Conservation (phyloP, 2,329 filamentous ascomycete genomes). For the Tolypocladium nubicola region DNA sequence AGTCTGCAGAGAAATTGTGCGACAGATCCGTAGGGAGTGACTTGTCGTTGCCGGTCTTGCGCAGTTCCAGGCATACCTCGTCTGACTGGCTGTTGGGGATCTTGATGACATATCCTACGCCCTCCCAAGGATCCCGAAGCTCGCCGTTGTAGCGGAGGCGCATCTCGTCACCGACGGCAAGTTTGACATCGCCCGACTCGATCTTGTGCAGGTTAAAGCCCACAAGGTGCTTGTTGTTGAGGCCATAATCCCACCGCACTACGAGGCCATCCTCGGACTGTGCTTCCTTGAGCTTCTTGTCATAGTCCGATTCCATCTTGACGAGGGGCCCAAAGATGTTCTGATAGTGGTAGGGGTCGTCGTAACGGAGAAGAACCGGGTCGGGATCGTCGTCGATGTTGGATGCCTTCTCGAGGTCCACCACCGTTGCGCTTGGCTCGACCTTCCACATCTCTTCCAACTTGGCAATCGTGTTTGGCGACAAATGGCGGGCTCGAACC, state of each 20-base stretch:
- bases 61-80: conserved; percentile 89
- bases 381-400: conserved; percentile 92
- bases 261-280: conserved; percentile 94
- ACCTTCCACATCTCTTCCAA: conserved; percentile 99
- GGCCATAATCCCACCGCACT: conserved; percentile 86
- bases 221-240: conserved; percentile 95
- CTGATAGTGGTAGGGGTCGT: conserved; percentile 96
- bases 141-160: conserved; percentile 93
- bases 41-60: conserved; percentile 92
- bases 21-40: conserved; percentile 92
- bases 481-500: conserved; percentile 84
- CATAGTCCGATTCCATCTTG: conserved; percentile 98
- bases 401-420: conserved; percentile 82
- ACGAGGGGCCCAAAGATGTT: conserved; percentile 97
- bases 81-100: conserved; percentile 99
- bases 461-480: conserved; percentile 89
- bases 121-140: conserved; percentile 85
- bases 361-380: conserved; percentile 85
- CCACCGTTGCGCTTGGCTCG: conserved; percentile 76
- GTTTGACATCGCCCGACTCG: conserved; percentile 92
- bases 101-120: conserved; percentile 97
- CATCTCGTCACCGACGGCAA: conserved; percentile 98
- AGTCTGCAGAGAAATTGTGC: conserved; percentile 96
- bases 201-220: conserved; percentile 96
- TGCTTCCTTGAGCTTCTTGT: conserved; percentile 96